phyloP scores from a whole-genome alignment of 148 eudicot genomes.

The Amaranthus cruentus region DNA sequence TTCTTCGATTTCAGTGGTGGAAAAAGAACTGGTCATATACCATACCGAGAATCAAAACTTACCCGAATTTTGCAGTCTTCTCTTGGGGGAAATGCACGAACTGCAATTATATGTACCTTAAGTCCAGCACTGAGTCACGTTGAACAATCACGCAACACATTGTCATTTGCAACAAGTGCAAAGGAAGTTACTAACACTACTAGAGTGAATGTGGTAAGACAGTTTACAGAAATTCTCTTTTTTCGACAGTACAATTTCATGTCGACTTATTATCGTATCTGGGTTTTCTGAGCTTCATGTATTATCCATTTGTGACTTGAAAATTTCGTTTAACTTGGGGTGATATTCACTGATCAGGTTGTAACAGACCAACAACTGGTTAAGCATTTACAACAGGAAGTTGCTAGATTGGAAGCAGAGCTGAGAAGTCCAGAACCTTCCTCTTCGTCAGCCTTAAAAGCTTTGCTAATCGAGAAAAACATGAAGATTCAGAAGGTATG shows the following conservation, averaged over 20 bases:
- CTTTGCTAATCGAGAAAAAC: constrained; percentile 69
- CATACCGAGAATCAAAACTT: constrained; percentile 94
- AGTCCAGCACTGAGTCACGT: constrained; percentile 96
- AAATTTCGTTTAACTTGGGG: constrained; percentile 2
- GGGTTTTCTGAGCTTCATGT: constrained; percentile 6
- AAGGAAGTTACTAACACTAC: constrained; percentile 93
- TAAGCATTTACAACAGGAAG: constrained; percentile 81
- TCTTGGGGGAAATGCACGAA: constrained; percentile 94
- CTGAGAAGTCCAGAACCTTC: constrained; percentile 81
- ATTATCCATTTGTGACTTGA: not conserved
- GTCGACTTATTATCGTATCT: not conserved
- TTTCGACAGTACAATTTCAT: not conserved
- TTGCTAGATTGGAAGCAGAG: constrained; percentile 93
- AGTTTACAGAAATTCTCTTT: not conserved
- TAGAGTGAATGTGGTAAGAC: constrained; percentile 81
- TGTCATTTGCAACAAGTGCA: constrained; percentile 86
- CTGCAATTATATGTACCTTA: constrained; percentile 95
- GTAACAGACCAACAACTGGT: constrained; percentile 78
- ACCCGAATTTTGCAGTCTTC: constrained; percentile 93
- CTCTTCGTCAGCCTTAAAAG: constrained; percentile 44
- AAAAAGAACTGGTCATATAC: constrained; percentile 75
- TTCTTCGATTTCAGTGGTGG: constrained; percentile 56
- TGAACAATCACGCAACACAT: constrained; percentile 94
- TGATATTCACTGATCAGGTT: constrained; percentile 45
- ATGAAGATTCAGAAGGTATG: constrained; percentile 78